Percentiles rank a stretch among this genome's conserved stretches.
phyloP scores from a whole-genome alignment of 345 rosid genomes.

The Chamaenerion angustifolium region DNA sequence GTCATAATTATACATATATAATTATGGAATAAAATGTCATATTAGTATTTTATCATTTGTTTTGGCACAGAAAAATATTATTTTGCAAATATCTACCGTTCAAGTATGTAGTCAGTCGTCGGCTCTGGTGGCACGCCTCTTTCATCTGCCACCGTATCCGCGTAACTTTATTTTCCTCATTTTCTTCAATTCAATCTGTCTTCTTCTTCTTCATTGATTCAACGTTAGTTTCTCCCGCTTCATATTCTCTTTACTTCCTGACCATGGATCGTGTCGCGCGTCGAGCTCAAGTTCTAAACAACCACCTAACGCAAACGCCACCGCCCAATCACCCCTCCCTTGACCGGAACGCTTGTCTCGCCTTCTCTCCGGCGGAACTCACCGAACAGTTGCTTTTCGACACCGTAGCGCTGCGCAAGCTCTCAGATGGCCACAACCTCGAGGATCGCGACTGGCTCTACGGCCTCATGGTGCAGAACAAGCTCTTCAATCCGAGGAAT shows the following conservation, averaged over 20 bases:
- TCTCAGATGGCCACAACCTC: conserved; percentile 56
- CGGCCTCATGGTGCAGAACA: conserved; percentile 51
- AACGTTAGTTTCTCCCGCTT: neutral
- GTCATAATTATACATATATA: too few species aligned
- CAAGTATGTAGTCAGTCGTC: too few species aligned
- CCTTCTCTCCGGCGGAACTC: conserved; percentile 60
- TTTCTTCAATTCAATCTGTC: neutral
- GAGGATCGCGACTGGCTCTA: conserved; percentile 73
- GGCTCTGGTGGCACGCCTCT: too few species aligned
- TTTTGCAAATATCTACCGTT: too few species aligned
- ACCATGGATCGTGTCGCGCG: conserved; percentile 34
- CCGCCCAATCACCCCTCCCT: conserved; percentile 8
- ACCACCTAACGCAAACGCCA: conserved; percentile 35
- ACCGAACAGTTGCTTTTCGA: conserved; percentile 40
- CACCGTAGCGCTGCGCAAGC: conserved; percentile 43
- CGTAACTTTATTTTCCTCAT: too few species aligned
- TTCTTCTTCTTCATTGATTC: neutral
- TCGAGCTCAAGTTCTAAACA: conserved; percentile 35
- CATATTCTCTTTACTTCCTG: neutral
- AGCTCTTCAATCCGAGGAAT: conserved; percentile 52
- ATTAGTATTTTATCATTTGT: too few species aligned
- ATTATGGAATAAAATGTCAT: too few species aligned
- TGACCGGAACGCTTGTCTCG: conserved; percentile 33
- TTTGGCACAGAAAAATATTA: too few species aligned
- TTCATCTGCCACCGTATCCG: too few species aligned